These are phyloP conservation scores for Phytophthora meadii DNA, from an alignment of 352 stramenopile species.

Conservation along the genomic window DNA sequence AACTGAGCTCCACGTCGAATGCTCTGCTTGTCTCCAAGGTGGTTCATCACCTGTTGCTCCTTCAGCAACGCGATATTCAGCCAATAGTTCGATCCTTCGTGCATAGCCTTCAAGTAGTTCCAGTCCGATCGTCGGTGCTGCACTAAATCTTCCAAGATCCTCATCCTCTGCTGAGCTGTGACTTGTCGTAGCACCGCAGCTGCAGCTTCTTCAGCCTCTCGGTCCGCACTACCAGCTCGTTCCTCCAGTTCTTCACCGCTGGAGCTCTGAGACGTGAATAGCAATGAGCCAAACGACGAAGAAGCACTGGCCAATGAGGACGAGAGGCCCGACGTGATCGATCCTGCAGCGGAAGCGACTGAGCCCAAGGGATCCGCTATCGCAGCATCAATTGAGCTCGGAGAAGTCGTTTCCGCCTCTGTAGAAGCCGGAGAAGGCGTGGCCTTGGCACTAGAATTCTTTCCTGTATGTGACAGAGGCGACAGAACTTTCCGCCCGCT, in stretches of 20 bases:
- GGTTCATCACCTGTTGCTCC: slow-evolving; percentile 71
- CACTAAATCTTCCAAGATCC: slow-evolving; percentile 77
- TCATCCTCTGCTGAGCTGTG: slow-evolving; percentile 71
- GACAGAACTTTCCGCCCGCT: slow-evolving; percentile 63
- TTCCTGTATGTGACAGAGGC: slow-evolving; percentile 32
- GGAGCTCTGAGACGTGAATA: slow-evolving; percentile 51
- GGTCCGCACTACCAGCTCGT: slow-evolving; percentile 4
- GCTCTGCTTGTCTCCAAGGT: slow-evolving; percentile 64
- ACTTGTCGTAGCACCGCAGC: slow-evolving; percentile 52
- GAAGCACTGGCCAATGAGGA: slow-evolving; percentile 50
- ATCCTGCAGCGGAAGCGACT: slow-evolving; percentile 32
- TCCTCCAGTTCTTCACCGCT: slow-evolving; percentile 16
- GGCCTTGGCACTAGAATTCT: slow-evolving; percentile 7
- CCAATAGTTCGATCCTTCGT: slow-evolving; percentile 83
- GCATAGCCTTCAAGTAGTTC: slow-evolving; percentile 85
- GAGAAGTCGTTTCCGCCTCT: slow-evolving; percentile 13
- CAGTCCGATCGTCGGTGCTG: slow-evolving; percentile 77
- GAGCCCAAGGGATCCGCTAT: slow-evolving; percentile 24
- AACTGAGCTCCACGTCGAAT: slow-evolving; percentile 74
- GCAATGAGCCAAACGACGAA: slow-evolving; percentile 49
- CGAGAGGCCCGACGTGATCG: slow-evolving; percentile 31
- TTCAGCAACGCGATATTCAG: slow-evolving; percentile 78
- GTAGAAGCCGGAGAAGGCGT: slow-evolving; percentile 10
- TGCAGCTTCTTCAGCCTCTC: slow-evolving; percentile 23
- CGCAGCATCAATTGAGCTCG: slow-evolving; percentile 7